Evolutionary conservation across 2,329 filamentous ascomycete species (phyloP).

Genomic region (Claviceps paspali): DNA sequence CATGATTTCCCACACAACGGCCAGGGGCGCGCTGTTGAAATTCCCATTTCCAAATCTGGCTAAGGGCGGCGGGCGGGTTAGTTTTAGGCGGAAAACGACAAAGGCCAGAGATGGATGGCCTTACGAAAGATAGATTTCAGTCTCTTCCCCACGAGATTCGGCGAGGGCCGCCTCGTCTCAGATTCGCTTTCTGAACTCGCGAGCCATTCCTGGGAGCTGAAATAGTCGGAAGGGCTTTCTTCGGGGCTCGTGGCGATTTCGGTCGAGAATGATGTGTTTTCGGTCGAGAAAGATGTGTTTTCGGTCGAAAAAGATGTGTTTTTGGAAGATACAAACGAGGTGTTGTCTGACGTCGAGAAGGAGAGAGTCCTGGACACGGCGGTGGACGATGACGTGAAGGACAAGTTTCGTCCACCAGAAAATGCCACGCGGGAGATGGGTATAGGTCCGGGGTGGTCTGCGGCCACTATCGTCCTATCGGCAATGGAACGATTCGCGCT

Average conservation of each 20-base stretch:
- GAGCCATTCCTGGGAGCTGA: slow-evolving; percentile 9
- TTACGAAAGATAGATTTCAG: slow-evolving; percentile 25
- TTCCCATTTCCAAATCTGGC: slow-evolving; percentile 23
- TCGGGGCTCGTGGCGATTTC: neutral
- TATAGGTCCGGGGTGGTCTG: neutral
- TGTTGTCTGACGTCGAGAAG: neutral
- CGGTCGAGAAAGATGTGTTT: no score
- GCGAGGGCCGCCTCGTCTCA: no score
- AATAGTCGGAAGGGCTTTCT: slow-evolving; percentile 7
- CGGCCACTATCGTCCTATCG: no score
- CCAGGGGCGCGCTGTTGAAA: slow-evolving; percentile 29
- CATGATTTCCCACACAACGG: slow-evolving; percentile 36
- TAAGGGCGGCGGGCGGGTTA: slow-evolving; percentile 7
- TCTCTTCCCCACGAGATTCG: slow-evolving; percentile 10
- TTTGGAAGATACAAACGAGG: slow-evolving; percentile 1
- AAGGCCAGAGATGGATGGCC: slow-evolving; percentile 8
- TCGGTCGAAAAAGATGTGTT: no score
- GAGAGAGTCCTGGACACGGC: neutral
- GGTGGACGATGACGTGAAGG: slow-evolving; percentile 1
- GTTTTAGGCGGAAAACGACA: neutral
- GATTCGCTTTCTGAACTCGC: slow-evolving; percentile 2
- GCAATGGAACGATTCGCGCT: neutral
- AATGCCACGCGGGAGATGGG: neutral
- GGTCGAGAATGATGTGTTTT: no score
- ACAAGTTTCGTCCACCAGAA: neutral